Conservation (phyloP, 805 yeast species). For the Tetrapisispora taiwanensis region DNA sequence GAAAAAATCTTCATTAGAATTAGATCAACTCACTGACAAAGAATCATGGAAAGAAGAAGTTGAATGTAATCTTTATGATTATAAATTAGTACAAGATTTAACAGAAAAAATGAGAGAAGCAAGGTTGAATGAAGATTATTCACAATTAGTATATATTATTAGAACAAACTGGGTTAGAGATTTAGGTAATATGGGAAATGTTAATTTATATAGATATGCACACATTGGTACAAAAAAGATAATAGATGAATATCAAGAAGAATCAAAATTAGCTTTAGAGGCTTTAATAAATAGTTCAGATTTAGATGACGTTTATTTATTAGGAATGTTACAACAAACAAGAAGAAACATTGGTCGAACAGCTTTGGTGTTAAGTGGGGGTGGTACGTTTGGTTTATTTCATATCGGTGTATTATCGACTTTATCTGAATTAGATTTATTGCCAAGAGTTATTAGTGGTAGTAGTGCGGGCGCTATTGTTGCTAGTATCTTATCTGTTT, state of each 20-base stretch:
- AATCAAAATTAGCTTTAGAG: conserved; percentile 48
- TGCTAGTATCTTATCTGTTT: conserved; percentile 79
- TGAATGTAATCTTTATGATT: conserved; percentile 65
- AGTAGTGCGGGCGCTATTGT: conserved; percentile 94
- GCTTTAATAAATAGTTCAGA: conserved; percentile 22
- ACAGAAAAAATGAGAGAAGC: conserved; percentile 50
- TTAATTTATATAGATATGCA: conserved; percentile 64
- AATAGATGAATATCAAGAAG: conserved; percentile 74
- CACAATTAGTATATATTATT: conserved; percentile 56
- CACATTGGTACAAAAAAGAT: conserved; percentile 77
- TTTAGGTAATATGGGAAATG: conserved; percentile 78
- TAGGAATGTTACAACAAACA: conserved; percentile 77
- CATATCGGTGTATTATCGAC: conserved; percentile 89
- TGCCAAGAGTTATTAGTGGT: conserved; percentile 87
- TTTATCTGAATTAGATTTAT: conserved; percentile 56
- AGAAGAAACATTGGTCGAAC: conserved; percentile 89
- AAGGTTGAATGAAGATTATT: conserved; percentile 46
- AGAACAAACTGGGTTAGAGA: conserved; percentile 81
- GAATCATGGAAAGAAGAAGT: conserved; percentile 61
- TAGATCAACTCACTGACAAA: conserved; percentile 57
- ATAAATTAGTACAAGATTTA: conserved; percentile 43
- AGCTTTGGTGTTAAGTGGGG: conserved; percentile 91
- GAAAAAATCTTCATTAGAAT: conserved; percentile 49
- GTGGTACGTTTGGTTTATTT: conserved; percentile 85
- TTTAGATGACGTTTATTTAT: conserved; percentile 56